Evolutionary conservation across 164 flowering plant genomes (phyloP).

Genomic region (Euptelea pleiosperma): DNA sequence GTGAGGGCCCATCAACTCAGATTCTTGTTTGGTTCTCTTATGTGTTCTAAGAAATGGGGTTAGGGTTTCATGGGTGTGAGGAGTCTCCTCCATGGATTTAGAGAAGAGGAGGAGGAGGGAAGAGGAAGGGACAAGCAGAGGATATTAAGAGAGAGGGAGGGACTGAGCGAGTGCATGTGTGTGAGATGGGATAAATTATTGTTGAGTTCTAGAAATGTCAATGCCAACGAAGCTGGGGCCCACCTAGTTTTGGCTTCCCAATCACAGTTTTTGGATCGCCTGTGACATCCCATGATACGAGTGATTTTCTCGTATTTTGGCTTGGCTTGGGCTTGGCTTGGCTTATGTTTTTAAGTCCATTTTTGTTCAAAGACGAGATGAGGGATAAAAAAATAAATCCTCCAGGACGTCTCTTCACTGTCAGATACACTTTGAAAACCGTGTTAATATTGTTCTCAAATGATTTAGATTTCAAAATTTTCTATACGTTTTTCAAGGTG

Average conservation of each 20-base stretch:
- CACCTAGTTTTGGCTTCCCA: slow-evolving; percentile 30
- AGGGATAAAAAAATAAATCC: background rate
- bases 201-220: slow-evolving; percentile 37
- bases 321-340: background rate
- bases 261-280: slow-evolving; percentile 12
- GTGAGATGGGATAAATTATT: slow-evolving; percentile 33
- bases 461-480: too few species aligned
- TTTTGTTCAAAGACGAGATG: too few species aligned
- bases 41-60: too few species aligned
- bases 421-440: too few species aligned
- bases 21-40: background rate
- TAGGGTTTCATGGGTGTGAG: background rate
- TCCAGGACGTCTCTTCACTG: too few species aligned
- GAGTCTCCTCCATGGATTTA: slow-evolving; percentile 2
- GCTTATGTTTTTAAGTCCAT: background rate
- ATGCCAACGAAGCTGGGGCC: slow-evolving; percentile 45
- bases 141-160: slow-evolving; percentile 5
- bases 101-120: slow-evolving; percentile 2
- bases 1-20: background rate
- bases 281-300: slow-evolving; percentile 10
- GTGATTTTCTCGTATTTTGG: background rate
- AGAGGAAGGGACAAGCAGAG: slow-evolving; percentile 6
- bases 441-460: too few species aligned
- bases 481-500: background rate
- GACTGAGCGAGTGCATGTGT: background rate